phyloP scores from a whole-genome alignment of 1,284 basidiomycete genomes.

The Cutaneotrichosporon sp. region DNA sequence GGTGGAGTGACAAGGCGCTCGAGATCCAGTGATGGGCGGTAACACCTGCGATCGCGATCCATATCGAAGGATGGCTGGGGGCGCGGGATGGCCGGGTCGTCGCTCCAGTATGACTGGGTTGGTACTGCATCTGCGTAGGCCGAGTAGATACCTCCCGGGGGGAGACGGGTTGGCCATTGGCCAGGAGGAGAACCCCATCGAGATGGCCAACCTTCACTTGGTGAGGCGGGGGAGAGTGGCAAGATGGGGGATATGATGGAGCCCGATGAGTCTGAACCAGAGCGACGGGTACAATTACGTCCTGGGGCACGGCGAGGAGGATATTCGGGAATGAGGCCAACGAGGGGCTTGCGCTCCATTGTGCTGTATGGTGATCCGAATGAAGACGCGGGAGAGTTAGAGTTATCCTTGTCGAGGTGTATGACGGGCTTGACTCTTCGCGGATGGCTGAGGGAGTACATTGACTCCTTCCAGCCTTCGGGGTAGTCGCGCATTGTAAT shows the following conservation, averaged over 20 bases:
- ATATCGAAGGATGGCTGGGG: background rate
- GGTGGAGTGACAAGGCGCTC: slow-evolving; percentile 2
- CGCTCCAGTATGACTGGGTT: slow-evolving; percentile 3
- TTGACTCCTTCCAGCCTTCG: background rate
- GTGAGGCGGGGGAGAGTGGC: background rate
- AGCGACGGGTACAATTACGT: background rate
- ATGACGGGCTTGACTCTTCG: background rate
- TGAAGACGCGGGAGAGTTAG: background rate
- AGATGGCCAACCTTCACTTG: background rate
- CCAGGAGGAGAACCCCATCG: background rate
- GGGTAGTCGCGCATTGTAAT: slow-evolving; percentile 1
- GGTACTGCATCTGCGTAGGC: background rate
- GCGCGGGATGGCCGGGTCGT: background rate
- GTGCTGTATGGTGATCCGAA: slow-evolving; percentile 5
- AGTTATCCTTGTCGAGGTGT: background rate
- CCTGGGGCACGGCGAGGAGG: background rate
- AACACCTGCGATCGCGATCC: background rate
- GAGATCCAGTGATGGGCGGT: background rate
- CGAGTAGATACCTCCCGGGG: background rate
- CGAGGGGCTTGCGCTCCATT: slow-evolving; percentile 1
- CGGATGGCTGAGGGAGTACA: slow-evolving; percentile 1
- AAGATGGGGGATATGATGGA: background rate
- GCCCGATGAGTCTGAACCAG: background rate
- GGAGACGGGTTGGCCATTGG: background rate
- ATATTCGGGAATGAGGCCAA: background rate